Base-by-base conservation (phyloP, 2,329 filamentous ascomycete genomes). In the Exophiala sp. region DNA sequence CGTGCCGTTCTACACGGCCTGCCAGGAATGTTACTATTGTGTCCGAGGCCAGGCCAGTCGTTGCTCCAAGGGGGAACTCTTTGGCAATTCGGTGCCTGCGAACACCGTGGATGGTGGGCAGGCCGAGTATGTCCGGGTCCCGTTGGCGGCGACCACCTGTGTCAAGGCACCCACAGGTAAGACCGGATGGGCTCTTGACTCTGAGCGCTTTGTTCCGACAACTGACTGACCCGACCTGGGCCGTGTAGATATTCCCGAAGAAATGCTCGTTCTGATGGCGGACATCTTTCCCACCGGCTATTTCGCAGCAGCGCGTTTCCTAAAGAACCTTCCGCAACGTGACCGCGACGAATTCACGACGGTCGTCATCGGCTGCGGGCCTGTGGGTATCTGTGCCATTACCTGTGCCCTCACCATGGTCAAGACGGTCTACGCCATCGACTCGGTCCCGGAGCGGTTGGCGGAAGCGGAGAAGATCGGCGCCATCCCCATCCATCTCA, bases 361-460 rank as follows among this genome's bases (percentile, higher is more conserved):
- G 1, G 81, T 80, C 1, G 74, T 84, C 1, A 84, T 83, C 51
- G 82, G 81, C 0, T 79, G 77, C 2, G 80, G 81, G 0, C 81
- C 81, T 0, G 80, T 85, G 1, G 81, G 82, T 1, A 65, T 84
- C 3, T 82, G 85, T 76, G 79, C 81, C 2, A 81, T 81, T 2
- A 84, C 84, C 63, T 81, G 75, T 0, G 82, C 76, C 1, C 64
- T 85, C 2, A 73, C 81, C 0, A 82, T 81, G 2, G 82, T 81
- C 1, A 78, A 75, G 7, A 73, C 70, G 11, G 77, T 85, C 0
- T 85, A 72, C 46, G 78, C 82, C 0, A 78, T 85, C 3, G 82
- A 85, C 55, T 76, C 76, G 21, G 79, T 84, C 0, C 71, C 73
- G 0, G 79, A 82, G 60, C 72, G 81, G 13, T 65, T 85, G 1